phyloP scores from a whole-genome alignment of 805 yeast species.

The Candida loeiensis region DNA sequence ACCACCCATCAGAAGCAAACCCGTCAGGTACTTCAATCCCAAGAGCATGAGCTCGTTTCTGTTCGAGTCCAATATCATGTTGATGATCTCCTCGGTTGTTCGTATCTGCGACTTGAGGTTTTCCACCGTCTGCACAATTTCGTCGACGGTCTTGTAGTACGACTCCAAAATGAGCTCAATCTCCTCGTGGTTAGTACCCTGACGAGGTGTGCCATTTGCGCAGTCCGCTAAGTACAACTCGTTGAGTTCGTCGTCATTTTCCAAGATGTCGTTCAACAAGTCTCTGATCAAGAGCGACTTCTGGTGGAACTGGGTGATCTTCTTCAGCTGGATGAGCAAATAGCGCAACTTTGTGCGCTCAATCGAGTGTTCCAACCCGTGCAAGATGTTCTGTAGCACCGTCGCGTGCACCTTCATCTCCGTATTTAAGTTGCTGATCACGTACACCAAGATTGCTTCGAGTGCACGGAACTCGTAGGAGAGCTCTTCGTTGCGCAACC shows the following conservation, averaged over 20 bases:
- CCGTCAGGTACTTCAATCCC: slow-evolving; percentile 79
- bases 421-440: slow-evolving; percentile 70
- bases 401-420: slow-evolving; percentile 85
- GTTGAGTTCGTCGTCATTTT: slow-evolving; percentile 82
- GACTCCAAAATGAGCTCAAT: slow-evolving; percentile 88
- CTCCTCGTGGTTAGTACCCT: slow-evolving; percentile 71
- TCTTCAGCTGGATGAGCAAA: slow-evolving; percentile 78
- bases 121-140: slow-evolving; percentile 86
- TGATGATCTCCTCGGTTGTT: slow-evolving; percentile 93
- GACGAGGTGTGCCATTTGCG: slow-evolving; percentile 40
- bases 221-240: slow-evolving; percentile 74
- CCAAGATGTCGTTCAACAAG: slow-evolving; percentile 78
- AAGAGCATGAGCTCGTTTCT: slow-evolving; percentile 89
- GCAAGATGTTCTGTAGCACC: slow-evolving; percentile 67
- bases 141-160: slow-evolving; percentile 87
- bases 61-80: slow-evolving; percentile 88
- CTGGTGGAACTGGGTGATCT: slow-evolving; percentile 76
- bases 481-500: slow-evolving; percentile 38
- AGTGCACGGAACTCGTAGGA: slow-evolving; percentile 91
- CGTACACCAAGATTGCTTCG: slow-evolving; percentile 81
- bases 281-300: slow-evolving; percentile 81
- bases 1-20: slow-evolving; percentile 76
- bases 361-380: slow-evolving; percentile 76
- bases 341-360: slow-evolving; percentile 76
- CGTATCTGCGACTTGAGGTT: slow-evolving; percentile 75